A percentile compares a stretch with the other conserved stretches of the same genome.
Conservation (phyloP, 257 asterid genomes). For the Nicotiana tomentosiformis region DNA sequence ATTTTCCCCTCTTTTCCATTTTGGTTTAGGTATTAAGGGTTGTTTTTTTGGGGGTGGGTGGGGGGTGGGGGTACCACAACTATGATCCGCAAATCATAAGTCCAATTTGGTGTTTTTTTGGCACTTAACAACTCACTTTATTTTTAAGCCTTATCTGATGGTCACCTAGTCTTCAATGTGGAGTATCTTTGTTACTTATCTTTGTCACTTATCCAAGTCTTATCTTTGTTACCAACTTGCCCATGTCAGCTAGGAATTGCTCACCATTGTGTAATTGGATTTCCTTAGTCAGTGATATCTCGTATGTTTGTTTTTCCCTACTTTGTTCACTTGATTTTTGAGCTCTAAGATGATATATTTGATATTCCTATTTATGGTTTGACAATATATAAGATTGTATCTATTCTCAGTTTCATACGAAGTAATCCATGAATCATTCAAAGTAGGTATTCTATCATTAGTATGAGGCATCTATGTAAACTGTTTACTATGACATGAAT, state of each 20-base stretch:
- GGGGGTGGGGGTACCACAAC: no score
- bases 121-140: not conserved
- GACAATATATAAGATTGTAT: not conserved
- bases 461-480: not conserved
- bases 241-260: not conserved
- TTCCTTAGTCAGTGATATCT: not conserved
- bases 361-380: not conserved
- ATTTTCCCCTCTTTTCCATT: no score
- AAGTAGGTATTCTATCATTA: not conserved
- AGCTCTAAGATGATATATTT: not conserved
- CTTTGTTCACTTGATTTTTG: not conserved
- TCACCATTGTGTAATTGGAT: not conserved
- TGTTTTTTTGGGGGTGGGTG: no score
- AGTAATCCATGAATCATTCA: not conserved
- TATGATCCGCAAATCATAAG: not conserved
- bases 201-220: no score
- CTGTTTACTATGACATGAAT: not conserved
- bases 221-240: not conserved
- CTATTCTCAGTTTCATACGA: not conserved
- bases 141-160: not conserved
- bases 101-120: not conserved
- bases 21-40: no score
- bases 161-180: not conserved
- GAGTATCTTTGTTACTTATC: no score
- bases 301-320: not conserved